A percentile compares a stretch with the other conserved stretches of the same genome.
Conservation (phyloP, 371 early-diverging fungal species). For the Capniomyces stellatus region DNA sequence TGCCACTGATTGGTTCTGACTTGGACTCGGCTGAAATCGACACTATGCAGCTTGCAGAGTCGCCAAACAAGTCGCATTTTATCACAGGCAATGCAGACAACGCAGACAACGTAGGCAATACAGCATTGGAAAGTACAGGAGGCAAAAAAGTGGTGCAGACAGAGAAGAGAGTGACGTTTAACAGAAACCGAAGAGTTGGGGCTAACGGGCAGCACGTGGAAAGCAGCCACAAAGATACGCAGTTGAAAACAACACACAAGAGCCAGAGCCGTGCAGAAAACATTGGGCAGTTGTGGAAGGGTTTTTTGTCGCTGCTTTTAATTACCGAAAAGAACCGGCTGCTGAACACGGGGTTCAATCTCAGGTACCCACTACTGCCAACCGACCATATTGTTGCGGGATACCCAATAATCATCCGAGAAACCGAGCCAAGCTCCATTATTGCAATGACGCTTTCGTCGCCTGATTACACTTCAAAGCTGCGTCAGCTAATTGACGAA, state of each 20-base stretch:
- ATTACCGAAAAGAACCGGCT: neutral
- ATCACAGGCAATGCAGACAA: neutral
- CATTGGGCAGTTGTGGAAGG: neutral
- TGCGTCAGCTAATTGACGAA: slow-evolving; percentile 5
- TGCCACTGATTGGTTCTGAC: no score
- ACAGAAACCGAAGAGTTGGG: no score
- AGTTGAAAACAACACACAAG: no score
- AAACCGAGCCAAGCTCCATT: slow-evolving; percentile 85
- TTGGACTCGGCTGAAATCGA: no score
- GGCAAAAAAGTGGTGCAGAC: no score
- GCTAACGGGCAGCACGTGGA: neutral
- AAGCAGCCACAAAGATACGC: neutral
- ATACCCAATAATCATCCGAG: slow-evolving; percentile 66
- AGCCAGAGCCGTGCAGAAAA: neutral
- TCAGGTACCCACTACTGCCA: slow-evolving; percentile 28
- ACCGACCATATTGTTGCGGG: slow-evolving; percentile 73
- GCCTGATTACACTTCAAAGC: slow-evolving; percentile 13
- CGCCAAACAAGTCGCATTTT: neutral
- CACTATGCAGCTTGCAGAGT: neutral
- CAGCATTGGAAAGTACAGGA: no score
- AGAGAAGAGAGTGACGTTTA: no score
- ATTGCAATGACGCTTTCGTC: slow-evolving; percentile 69
- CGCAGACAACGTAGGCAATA: neutral
- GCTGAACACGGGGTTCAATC: slow-evolving; percentile 5
- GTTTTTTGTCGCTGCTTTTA: neutral